These are phyloP conservation scores for Pyrenochaeta sp. DNA, from an alignment of 2,329 filamentous ascomycete genomes.

Conservation along the genomic window DNA sequence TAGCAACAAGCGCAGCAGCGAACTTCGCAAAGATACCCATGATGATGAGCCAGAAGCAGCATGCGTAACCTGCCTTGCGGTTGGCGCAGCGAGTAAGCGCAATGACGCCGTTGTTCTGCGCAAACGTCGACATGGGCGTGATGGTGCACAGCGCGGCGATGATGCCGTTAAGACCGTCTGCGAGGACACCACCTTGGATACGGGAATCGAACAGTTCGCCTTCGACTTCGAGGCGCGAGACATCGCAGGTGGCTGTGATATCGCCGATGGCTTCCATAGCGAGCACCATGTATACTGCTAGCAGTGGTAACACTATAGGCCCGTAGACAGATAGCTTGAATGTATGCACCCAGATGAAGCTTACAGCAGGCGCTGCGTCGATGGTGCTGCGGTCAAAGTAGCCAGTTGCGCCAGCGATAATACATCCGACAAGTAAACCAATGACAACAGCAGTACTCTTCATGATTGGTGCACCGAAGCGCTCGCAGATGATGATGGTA, in stretches of 20 bases:
- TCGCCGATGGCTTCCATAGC: slow-evolving; percentile 83
- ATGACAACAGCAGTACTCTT: slow-evolving; percentile 80
- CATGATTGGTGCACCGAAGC: slow-evolving; percentile 85
- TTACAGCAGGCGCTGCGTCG: slow-evolving; percentile 72
- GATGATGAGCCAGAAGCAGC: slow-evolving; percentile 77
- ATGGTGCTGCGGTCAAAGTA: slow-evolving; percentile 82
- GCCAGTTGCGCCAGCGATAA: slow-evolving; percentile 78
- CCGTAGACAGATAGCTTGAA: slow-evolving; percentile 77
- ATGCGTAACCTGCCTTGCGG: slow-evolving; percentile 79
- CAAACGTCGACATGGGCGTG: slow-evolving; percentile 73
- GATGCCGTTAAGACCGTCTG: slow-evolving; percentile 79
- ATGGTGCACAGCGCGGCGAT: slow-evolving; percentile 80
- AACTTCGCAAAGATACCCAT: slow-evolving; percentile 88
- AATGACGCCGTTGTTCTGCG: slow-evolving; percentile 56
- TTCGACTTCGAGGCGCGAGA: slow-evolving; percentile 77
- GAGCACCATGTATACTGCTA: slow-evolving; percentile 71
- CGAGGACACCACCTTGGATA: slow-evolving; percentile 80
- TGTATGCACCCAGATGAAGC: slow-evolving; percentile 81
- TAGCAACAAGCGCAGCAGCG: slow-evolving; percentile 78
- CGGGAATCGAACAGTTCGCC: slow-evolving; percentile 76
- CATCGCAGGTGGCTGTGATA: slow-evolving; percentile 82
- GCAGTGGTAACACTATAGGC: slow-evolving; percentile 74
- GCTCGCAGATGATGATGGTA: slow-evolving; percentile 81
- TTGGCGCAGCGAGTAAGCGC: slow-evolving; percentile 83
- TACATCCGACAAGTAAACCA: slow-evolving; percentile 77